Evolutionary conservation across 2,329 filamentous ascomycete species (phyloP), one percentile per base, ranked within the genome.

Genomic region (Phyllosticta ampelicida): DNA sequence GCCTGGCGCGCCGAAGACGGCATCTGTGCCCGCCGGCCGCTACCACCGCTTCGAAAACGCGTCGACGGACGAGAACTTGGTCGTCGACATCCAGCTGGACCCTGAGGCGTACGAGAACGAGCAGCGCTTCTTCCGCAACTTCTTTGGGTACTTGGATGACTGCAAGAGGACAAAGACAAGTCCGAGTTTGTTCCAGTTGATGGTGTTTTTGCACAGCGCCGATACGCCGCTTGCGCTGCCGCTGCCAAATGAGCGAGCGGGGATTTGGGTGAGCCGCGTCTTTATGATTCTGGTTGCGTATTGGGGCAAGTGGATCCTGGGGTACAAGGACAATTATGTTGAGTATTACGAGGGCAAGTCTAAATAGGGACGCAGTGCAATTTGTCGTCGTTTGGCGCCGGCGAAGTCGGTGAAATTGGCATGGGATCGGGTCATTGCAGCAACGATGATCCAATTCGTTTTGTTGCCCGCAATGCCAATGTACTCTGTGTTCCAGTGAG

Each of bases 41-140:
- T 50, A 53, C 36, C 56, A 58, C 51, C 51, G 56, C 11, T 58
- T 58, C 56, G 51, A 54, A 26, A 58, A 58, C 44, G 56, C 56
- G 18, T 21, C 56, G 9, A 44, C 48, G 4, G 56, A 19, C 36
- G 56, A 58, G 13, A 44, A 54, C 36, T 51, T 58, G 36, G 56
- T 58, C 1, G 19, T 58, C 36, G 56, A 58, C 26, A 18, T 58
- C 13, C 49, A 51, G 10, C 53, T 58, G 56, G 56, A 58, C 21
- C 56, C 56, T 9, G 53, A 58, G 51, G 52, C 53, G 51, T 21
- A 51, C 8, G 36, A 30, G 10, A 51, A 51, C 18, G 56, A 58
- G 23, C 51, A 58, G 56, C 28, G 44, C 44, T 58, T 58, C 56
- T 58, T 58, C 18, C 51, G 56, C 36, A 51, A 58, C n/a, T 58